Evolutionary conservation across 2,329 filamentous ascomycete species (phyloP).

Genomic region (Erysiphe pisi): DNA sequence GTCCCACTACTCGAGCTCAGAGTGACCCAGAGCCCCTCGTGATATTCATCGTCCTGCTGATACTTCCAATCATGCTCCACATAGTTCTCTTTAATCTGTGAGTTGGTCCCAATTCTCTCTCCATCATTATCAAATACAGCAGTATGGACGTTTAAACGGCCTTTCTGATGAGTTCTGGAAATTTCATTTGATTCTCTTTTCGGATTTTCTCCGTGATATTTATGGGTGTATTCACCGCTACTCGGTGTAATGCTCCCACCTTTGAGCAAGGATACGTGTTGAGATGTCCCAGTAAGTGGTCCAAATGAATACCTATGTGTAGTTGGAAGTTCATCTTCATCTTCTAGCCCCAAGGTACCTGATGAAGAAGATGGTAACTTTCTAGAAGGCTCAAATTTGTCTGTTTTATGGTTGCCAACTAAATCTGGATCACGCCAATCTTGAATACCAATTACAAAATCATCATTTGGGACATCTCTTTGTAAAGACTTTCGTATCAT

Average conservation of each 20-base stretch:
- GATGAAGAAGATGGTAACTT: constrained; percentile 34
- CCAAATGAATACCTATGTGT: constrained; percentile 33
- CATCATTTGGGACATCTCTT: constrained; percentile 42
- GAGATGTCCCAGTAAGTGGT: constrained; percentile 35
- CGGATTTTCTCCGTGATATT: constrained; percentile 32
- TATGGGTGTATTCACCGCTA: constrained; percentile 55
- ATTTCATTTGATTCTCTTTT: constrained; percentile 34
- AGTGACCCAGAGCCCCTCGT: constrained; percentile 90
- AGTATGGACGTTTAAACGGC: constrained; percentile 37
- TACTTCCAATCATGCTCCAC: constrained; percentile 33
- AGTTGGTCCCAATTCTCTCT: constrained; percentile 36
- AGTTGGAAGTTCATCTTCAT: constrained; percentile 28
- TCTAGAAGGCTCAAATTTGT: constrained; percentile 33
- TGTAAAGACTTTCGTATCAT: constrained; percentile 28
- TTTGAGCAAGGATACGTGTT: constrained; percentile 39
- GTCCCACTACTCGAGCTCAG: constrained; percentile 81
- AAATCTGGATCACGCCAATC: constrained; percentile 77
- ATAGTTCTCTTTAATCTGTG: constrained; percentile 20
- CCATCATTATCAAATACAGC: constrained; percentile 44
- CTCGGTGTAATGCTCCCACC: constrained; percentile 61
- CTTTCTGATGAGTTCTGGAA: constrained; percentile 24
- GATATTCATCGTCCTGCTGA: constrained; percentile 41
- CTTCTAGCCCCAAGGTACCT: constrained; percentile 30
- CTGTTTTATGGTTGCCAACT: constrained; percentile 39
- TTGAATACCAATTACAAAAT: constrained; percentile 72